Conservation (phyloP, 1,139 yeast genomes). For the Blastobotrys malaysiensis region DNA sequence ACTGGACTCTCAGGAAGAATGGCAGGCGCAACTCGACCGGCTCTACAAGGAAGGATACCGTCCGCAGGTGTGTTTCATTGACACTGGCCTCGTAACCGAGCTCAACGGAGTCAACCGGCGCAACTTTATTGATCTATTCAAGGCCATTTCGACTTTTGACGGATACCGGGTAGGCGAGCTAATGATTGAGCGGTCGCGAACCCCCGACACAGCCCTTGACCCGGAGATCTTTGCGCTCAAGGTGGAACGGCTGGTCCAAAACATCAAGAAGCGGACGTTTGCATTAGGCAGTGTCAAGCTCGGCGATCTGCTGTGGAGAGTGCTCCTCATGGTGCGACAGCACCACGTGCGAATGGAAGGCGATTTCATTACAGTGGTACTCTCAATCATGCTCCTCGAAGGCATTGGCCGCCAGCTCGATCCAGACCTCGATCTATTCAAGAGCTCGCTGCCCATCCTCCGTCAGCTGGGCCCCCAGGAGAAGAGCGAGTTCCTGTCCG, state of each 20-base stretch:
- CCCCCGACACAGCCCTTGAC: constrained; percentile 87
- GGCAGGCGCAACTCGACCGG: constrained; percentile 46
- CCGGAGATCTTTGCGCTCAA: constrained; percentile 80
- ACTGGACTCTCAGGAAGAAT: constrained; percentile 39
- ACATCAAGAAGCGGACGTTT: constrained; percentile 82
- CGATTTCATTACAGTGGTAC: constrained; percentile 88
- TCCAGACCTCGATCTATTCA: constrained; percentile 88
- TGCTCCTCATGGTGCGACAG: constrained; percentile 80
- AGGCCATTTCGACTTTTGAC: constrained; percentile 84
- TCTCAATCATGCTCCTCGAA: constrained; percentile 81
- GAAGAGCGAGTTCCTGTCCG: constrained; percentile 45
- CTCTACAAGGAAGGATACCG: constrained; percentile 60
- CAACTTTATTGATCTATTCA: constrained; percentile 84
- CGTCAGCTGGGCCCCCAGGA: constrained; percentile 72
- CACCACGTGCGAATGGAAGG: constrained; percentile 99
- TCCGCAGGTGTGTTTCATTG: constrained; percentile 87
- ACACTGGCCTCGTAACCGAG: constrained; percentile 91
- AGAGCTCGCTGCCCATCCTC: constrained; percentile 86
- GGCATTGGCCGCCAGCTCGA: constrained; percentile 94
- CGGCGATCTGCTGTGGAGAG: constrained; percentile 84
- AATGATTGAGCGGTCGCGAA: constrained; percentile 89
- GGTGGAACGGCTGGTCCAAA: constrained; percentile 74
- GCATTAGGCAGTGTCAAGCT: constrained; percentile 88
- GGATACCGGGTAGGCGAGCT: constrained; percentile 93
- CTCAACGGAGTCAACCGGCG: constrained; percentile 68